Evolutionary conservation across 192 early-diverging fungal species (phyloP), one percentile per base, ranked within the genome.

Genomic region (Coemansia sp.): DNA sequence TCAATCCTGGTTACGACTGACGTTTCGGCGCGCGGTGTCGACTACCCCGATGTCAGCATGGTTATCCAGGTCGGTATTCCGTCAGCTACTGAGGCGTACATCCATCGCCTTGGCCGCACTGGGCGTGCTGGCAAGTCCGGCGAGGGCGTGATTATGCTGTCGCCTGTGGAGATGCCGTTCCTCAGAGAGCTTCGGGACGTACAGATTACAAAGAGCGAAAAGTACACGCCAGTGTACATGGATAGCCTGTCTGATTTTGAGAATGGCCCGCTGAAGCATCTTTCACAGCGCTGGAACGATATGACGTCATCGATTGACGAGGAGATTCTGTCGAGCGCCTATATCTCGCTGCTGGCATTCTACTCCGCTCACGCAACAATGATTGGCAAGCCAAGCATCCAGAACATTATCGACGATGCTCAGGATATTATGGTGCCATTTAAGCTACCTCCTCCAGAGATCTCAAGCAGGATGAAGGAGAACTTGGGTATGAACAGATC

Each of bases 11-110:
- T 98, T 64, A 97, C 97, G 1, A 91, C 93, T 1, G 97, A 97
- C 72, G 94, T 99, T 2, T 94, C 94, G 59, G 95, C 97, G 43
- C 91, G 97, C 62, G 97, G 97, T 47, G 93, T 99, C 24, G 97
- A 99, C 75, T 98, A 97, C 61, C 95, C 95, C 12, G 88, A 89
- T 70, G 96, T 99, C 5, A 87, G 87, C 0, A 83, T 95, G 52
- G 95, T 99, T 19, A 63, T 99, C 41, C 94, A 97, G 75, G 69
- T 94, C 35, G 96, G 95, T 60, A 80, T 93, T 0, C 92, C 97
- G 22, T 84, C 88, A 6, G 83, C 87, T 32, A 68, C 85, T 29
- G 93, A 96, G 65, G 89, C 94, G 66, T 99, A 99, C 59, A 91
- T 99, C 52, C 97, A 99, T 79, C 90, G 97, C 47, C 79, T 99